Evolutionary conservation across 768 basidiomycete species (phyloP).

Genomic region (Leucosporidium yakuticum): DNA sequence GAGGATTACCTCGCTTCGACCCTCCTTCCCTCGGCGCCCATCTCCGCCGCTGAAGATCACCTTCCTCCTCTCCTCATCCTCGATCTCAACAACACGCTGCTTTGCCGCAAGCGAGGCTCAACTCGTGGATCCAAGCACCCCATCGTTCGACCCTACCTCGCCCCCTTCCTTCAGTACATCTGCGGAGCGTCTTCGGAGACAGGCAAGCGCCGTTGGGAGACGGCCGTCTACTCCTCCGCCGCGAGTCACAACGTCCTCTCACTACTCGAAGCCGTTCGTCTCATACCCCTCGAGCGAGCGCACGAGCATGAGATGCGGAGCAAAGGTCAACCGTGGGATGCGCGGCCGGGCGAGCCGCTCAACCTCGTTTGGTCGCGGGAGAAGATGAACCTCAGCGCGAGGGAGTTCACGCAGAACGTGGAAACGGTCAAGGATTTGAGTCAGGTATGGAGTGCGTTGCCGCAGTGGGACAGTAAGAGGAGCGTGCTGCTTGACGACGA

Average conservation of each 20-base stretch:
- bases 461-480: neutral
- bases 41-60: neutral
- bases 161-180: constrained; percentile 34
- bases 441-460: constrained; percentile 20
- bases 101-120: constrained; percentile 20
- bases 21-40: neutral
- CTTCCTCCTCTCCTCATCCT: constrained; percentile 28
- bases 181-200: neutral
- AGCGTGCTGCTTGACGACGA: constrained; percentile 29
- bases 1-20: neutral
- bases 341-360: constrained; percentile 14
- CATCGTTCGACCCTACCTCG: constrained; percentile 30
- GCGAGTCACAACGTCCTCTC: constrained; percentile 25
- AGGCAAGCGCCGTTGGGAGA: neutral
- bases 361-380: constrained; percentile 25
- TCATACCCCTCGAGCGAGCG: constrained; percentile 12
- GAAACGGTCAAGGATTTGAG: constrained; percentile 31
- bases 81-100: constrained; percentile 36
- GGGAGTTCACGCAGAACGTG: constrained; percentile 21
- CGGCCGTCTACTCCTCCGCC: constrained; percentile 32
- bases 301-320: neutral
- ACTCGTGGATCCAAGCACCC: constrained; percentile 13
- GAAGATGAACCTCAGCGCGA: constrained; percentile 24
- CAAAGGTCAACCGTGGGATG: neutral
- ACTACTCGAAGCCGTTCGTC: constrained; percentile 23